phyloP scores from a whole-genome alignment of 345 rosid species.

The Laguncularia racemosa region DNA sequence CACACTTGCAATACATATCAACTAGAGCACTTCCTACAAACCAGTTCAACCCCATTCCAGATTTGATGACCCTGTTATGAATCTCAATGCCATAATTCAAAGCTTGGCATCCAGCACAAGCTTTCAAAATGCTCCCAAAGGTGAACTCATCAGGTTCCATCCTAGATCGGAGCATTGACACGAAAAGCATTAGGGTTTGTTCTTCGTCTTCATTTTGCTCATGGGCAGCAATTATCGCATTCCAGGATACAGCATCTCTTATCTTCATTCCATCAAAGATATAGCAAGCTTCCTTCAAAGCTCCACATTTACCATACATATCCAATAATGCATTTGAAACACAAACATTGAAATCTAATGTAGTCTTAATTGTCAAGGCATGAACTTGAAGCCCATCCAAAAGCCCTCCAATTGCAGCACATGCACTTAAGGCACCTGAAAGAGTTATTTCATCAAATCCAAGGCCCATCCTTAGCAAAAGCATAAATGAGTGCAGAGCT shows the following conservation, averaged over 20 bases:
- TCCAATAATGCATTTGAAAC: conserved; percentile 80
- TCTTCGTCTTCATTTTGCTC: conserved; percentile 63
- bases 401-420: conserved; percentile 56
- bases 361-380: conserved; percentile 53
- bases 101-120: conserved; percentile 54
- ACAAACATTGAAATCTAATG: conserved; percentile 34
- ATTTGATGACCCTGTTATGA: conserved; percentile 64
- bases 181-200: conserved; percentile 50
- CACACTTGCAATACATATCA: conserved; percentile 89
- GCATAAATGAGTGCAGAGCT: conserved; percentile 54
- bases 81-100: conserved; percentile 61
- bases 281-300: conserved; percentile 49
- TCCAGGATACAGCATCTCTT: conserved; percentile 89
- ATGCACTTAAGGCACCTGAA: conserved; percentile 82
- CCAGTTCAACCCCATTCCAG: conserved; percentile 50
- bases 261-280: conserved; percentile 64
- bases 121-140: conserved; percentile 85
- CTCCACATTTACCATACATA: conserved; percentile 91
- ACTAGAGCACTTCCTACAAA: conserved; percentile 77
- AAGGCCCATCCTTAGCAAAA: conserved; percentile 43
- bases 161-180: conserved; percentile 52
- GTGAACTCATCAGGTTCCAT: conserved; percentile 88
- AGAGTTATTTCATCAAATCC: conserved; percentile 75
- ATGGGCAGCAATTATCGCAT: conserved; percentile 77
- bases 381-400: conserved; percentile 71